Conservation (phyloP, 2,329 filamentous ascomycete species). For the Curvularia verruculosa region DNA sequence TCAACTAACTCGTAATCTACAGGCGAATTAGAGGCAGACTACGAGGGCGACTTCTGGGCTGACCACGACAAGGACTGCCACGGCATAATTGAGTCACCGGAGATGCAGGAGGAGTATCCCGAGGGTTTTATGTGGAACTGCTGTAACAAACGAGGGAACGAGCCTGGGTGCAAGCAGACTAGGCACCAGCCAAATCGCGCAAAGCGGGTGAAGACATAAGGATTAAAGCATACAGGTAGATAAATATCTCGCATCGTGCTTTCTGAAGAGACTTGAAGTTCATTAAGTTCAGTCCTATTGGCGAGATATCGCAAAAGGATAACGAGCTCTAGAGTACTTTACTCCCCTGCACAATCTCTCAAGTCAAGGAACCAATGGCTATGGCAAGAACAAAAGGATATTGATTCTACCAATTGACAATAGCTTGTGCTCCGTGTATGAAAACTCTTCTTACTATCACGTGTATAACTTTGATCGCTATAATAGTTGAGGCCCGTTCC, state of each 20-base stretch:
- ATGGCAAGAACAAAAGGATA: no score
- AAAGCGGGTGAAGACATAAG: constrained; percentile 11
- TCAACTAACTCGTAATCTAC: neutral
- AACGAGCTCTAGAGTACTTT: no score
- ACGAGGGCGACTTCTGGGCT: constrained; percentile 28
- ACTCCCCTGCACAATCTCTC: no score
- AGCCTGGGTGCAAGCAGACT: constrained; percentile 23
- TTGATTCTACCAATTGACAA: no score
- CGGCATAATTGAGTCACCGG: constrained; percentile 32
- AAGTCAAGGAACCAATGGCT: no score
- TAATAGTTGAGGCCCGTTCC: neutral
- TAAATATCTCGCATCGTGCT: no score
- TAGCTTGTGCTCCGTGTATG: no score
- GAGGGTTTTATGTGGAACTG: constrained; percentile 42
- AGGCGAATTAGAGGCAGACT: neutral
- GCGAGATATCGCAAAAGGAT: no score
- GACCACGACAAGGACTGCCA: constrained; percentile 39
- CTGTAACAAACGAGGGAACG: constrained; percentile 23
- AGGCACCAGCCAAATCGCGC: constrained; percentile 31
- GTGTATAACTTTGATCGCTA: neutral
- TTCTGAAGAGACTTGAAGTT: no score
- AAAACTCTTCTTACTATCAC: no score
- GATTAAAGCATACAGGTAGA: no score
- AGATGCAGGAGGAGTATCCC: constrained; percentile 28
- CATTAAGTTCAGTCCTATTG: no score